Conservation (phyloP, 345 rosid genomes). For the Trapa bicornis region DNA sequence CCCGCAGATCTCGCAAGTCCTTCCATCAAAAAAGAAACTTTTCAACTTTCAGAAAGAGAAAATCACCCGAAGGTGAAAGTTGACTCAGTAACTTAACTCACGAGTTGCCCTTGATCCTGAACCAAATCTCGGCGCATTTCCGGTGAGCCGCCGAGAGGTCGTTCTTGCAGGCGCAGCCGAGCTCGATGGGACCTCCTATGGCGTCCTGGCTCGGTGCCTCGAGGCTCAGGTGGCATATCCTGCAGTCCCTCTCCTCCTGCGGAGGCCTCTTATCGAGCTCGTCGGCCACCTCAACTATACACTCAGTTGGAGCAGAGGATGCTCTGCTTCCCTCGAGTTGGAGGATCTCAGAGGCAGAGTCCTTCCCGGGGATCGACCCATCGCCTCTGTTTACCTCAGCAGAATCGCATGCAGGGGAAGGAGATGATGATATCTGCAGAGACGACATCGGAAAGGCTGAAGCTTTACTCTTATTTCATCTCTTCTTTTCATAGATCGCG, state of each 20-base stretch:
- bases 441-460: neutral
- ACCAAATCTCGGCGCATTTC: slow-evolving; percentile 40
- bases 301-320: neutral
- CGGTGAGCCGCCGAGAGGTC: slow-evolving; percentile 38
- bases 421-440: neutral
- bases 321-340: neutral
- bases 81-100: neutral
- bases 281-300: slow-evolving; percentile 4
- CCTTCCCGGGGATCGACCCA: neutral
- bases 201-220: slow-evolving; percentile 14
- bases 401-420: neutral
- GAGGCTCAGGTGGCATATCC: slow-evolving; percentile 18
- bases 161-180: slow-evolving; percentile 36
- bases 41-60: too few species aligned
- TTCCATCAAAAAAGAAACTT: neutral
- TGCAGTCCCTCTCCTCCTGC: slow-evolving; percentile 13
- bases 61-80: neutral
- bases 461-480: neutral
- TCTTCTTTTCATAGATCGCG: neutral
- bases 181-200: slow-evolving; percentile 20
- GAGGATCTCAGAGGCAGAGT: neutral
- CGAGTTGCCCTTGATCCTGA: slow-evolving; percentile 38
- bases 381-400: neutral
- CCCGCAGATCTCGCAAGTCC: slow-evolving; percentile 95
- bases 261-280: slow-evolving; percentile 9